These are phyloP conservation scores for Raddia guianensis DNA, from an alignment of 176 grass and related monocot species.

Conservation along the genomic window DNA sequence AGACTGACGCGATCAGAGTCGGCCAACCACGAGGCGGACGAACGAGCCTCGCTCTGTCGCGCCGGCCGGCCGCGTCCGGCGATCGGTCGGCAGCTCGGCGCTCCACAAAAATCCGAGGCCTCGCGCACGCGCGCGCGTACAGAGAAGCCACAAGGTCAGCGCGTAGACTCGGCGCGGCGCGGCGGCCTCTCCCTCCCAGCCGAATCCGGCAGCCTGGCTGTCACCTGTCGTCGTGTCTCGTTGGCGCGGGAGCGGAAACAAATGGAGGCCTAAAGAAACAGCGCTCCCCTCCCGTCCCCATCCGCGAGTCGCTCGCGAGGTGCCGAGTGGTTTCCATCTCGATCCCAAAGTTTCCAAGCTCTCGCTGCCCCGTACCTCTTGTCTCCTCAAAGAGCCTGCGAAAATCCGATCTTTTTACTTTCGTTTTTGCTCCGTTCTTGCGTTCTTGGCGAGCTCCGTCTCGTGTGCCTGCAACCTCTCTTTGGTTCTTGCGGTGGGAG, in stretches of 20 bases:
- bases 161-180: conserved; percentile 36
- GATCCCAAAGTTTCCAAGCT: neutral
- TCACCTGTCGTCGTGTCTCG: conserved; percentile 26
- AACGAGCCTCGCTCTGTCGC: neutral
- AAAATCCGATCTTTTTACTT: neutral
- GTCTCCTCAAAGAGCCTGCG: neutral
- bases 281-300: neutral
- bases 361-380: neutral
- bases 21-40: neutral
- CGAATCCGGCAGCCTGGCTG: conserved; percentile 24
- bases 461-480: neutral
- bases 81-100: neutral
- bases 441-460: neutral
- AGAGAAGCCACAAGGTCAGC: conserved; percentile 32
- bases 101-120: neutral
- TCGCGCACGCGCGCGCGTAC: conserved; percentile 1
- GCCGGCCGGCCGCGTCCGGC: conserved; percentile 42
- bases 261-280: neutral
- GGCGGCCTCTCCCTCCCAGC: neutral
- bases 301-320: neutral
- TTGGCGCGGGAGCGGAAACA: conserved; percentile 21
- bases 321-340: neutral
- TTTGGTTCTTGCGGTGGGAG: neutral
- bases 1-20: neutral
- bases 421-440: neutral